Percentiles rank a stretch among this genome's conserved stretches.
Conservation (phyloP, 1,284 basidiomycete genomes). For the Cerioporus squamosus region DNA sequence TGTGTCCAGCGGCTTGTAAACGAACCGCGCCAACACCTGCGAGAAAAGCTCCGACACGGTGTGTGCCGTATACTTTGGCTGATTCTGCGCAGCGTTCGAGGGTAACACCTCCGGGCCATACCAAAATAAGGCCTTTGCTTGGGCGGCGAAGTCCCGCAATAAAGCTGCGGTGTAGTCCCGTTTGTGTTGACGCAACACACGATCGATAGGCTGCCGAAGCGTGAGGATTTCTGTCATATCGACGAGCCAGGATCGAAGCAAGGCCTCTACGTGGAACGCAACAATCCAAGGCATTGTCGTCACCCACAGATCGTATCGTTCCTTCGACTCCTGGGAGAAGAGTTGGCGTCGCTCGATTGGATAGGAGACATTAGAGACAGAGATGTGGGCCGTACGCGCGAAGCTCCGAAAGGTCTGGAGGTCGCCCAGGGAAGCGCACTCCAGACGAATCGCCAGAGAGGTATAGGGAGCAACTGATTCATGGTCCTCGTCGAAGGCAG, state of each 20-base stretch:
- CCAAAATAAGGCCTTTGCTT: conserved; percentile 36
- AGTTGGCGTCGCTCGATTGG: conserved; percentile 44
- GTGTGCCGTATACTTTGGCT: conserved; percentile 1
- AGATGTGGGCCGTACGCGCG: conserved; percentile 41
- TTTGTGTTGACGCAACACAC: conserved; percentile 36
- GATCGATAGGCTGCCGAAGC: conserved; percentile 43
- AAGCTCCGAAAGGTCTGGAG: conserved; percentile 44
- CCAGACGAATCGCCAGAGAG: conserved; percentile 52
- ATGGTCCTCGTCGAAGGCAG: conserved; percentile 32
- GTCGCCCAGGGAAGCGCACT: conserved; percentile 41
- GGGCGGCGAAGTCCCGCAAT: conserved; percentile 48
- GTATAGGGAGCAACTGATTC: conserved; percentile 45
- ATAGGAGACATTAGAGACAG: conserved; percentile 39
- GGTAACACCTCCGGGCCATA: conserved; percentile 10
- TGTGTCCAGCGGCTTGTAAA: conserved; percentile 14
- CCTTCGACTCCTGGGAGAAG: conserved; percentile 44
- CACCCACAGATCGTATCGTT: conserved; percentile 41
- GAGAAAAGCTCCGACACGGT: conserved; percentile 8
- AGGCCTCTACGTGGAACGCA: conserved; percentile 58
- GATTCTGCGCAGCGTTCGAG: not conserved
- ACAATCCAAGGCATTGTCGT: conserved; percentile 49
- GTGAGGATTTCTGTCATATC: conserved; percentile 52
- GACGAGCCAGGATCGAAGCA: conserved; percentile 45
- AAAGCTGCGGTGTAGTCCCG: conserved; percentile 42
- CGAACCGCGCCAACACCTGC: conserved; percentile 28